phyloP scores from a whole-genome alignment of 2,329 filamentous ascomycete genomes.

The Sporothrix brasiliensis region DNA sequence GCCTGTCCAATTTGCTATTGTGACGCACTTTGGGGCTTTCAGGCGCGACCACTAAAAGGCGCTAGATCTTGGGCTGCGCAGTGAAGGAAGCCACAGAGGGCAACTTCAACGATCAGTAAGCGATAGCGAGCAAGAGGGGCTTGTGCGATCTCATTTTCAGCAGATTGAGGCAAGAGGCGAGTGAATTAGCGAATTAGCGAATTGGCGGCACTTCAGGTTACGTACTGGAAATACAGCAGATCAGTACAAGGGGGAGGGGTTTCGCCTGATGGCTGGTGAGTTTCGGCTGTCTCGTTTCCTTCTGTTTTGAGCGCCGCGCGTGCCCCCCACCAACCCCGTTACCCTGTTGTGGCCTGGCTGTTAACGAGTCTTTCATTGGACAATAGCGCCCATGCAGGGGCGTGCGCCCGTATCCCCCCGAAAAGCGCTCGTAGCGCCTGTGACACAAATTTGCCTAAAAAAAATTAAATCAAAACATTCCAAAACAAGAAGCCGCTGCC shows the following conservation, averaged over 20 bases:
- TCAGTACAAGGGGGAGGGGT: slow-evolving; percentile 7
- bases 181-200: slow-evolving; percentile 2
- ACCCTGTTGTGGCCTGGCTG: slow-evolving; percentile 18
- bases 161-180: background rate
- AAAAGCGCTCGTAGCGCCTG: slow-evolving; percentile 28
- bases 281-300: slow-evolving; percentile 13
- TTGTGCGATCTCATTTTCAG: slow-evolving; percentile 8
- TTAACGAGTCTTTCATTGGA: slow-evolving; percentile 34
- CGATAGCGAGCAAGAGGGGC: slow-evolving; percentile 15
- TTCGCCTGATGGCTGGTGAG: background rate
- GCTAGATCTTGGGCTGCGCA: slow-evolving; percentile 14
- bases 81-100: slow-evolving; percentile 1
- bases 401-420: slow-evolving; percentile 22
- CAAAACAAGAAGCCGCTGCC: slow-evolving; percentile 8
- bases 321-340: background rate
- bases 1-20: background rate
- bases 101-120: slow-evolving; percentile 31
- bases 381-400: slow-evolving; percentile 25
- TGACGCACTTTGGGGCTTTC: background rate
- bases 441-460: slow-evolving; percentile 28
- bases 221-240: slow-evolving; percentile 19
- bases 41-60: slow-evolving; percentile 17
- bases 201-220: slow-evolving; percentile 12
- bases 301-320: slow-evolving; percentile 2
- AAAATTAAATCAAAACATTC: slow-evolving; percentile 20